A percentile compares a stretch with the other conserved stretches of the same genome.
phyloP scores from a whole-genome alignment of 257 asterid genomes.

The Nicotiana benthamiana region DNA sequence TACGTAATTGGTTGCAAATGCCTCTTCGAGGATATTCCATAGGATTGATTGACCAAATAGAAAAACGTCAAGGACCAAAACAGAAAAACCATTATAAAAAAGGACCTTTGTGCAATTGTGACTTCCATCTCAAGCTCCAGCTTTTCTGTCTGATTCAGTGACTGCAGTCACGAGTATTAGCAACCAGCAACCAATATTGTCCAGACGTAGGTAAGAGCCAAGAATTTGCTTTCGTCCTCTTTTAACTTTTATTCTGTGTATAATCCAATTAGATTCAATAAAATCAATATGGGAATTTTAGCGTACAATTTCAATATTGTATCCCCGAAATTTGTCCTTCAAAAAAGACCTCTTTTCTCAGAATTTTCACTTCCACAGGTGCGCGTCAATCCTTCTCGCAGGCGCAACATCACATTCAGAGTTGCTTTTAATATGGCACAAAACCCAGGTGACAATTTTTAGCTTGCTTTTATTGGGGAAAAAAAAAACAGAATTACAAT shows the following conservation, averaged over 20 bases:
- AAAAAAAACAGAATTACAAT: neutral
- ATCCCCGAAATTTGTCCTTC: neutral
- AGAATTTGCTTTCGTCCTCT: neutral
- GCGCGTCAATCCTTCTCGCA: slow-evolving; percentile 9
- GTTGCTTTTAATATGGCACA: slow-evolving; percentile 21
- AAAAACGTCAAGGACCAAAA: neutral
- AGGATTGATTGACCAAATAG: neutral
- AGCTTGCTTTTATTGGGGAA: neutral
- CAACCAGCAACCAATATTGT: neutral
- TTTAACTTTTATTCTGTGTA: no score
- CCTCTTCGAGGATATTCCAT: no score
- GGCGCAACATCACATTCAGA: slow-evolving; percentile 17
- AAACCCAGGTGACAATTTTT: slow-evolving; percentile 24
- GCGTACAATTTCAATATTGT: neutral
- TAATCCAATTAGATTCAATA: neutral
- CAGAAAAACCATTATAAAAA: neutral
- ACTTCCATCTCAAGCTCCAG: neutral
- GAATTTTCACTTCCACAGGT: neutral
- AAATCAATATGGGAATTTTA: neutral
- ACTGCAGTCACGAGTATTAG: neutral
- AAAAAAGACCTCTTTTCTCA: neutral
- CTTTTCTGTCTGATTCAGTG: neutral
- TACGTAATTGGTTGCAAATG: no score
- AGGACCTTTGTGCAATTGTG: neutral
- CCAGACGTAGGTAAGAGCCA: neutral